Evolutionary conservation across 1,139 yeast genomes (phyloP), one percentile per base, ranked within the genome.

Genomic region (Nakaseomyces nivariensis): DNA sequence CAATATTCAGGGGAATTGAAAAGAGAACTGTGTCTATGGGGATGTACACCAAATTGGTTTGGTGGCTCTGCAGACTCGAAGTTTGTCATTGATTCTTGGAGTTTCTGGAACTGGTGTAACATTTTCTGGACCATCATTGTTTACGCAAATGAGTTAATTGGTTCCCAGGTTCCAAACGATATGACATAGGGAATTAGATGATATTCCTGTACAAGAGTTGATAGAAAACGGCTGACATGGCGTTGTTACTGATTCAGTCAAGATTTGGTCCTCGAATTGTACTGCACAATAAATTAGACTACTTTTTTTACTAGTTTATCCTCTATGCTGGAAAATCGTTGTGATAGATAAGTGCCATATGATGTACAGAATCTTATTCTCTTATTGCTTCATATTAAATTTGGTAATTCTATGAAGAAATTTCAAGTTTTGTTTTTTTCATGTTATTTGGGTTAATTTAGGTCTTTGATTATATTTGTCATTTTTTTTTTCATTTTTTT

Each of bases 71-170:
- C 41, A 43, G 52, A 49, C 37, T 52, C 60, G 43, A 57, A 64
- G 53, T 53, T 78, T 48, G 69, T 79, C 51, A 84, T 79, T 45
- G 82, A 86, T 64, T 81, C 94, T 53, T 85, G 95, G 87, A 88
- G 87, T 61, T 86, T 90, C 66, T 90, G 98, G 97, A 88, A 90
- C 59, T 90, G 97, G 97, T 77, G 86, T 51, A 90, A 90, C 63
- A 86, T 90, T 75, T 82, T 82, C 56, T 78, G 84, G 49, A 85
- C 95, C 10, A 71, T 92, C 52, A 70, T 80, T n/a, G 71, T 92
- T 46, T 92, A 92, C 67, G 81, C 85, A 38, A 73, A 85, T 50
- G 97, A 90, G 68, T 72, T 90, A 49, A 70, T 79, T 38, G 72
- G 75, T 10, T 44, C 52, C 5, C 45, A 48, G 7, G 34, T 41